phyloP scores from a whole-genome alignment of 164 flowering plant species.

The Tetracentron sinense region DNA sequence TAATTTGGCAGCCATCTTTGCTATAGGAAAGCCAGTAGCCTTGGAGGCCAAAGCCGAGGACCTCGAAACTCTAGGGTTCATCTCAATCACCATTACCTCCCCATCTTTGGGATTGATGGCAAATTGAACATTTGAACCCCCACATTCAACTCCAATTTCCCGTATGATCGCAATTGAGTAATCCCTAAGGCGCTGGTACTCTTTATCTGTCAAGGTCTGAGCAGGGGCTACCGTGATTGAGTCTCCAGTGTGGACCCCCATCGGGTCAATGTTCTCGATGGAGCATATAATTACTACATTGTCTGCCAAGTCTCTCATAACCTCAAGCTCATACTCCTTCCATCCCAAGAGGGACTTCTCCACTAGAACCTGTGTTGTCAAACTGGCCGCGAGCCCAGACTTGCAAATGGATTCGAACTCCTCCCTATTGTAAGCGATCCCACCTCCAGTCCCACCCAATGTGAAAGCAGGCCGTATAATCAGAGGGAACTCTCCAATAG shows the following conservation, averaged over 20 bases:
- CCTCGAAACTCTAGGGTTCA: slow-evolving; percentile 97
- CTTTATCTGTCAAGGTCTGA: slow-evolving; percentile 90
- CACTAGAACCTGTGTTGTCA: slow-evolving; percentile 84
- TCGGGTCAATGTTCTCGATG: slow-evolving; percentile 90
- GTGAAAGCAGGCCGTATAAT: slow-evolving; percentile 93
- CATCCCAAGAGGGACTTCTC: slow-evolving; percentile 97
- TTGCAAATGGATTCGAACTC: slow-evolving; percentile 91
- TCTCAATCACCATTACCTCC: slow-evolving; percentile 97
- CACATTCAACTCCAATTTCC: slow-evolving; percentile 98
- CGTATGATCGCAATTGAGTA: slow-evolving; percentile 84
- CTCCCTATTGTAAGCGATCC: slow-evolving; percentile 89
- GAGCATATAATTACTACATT: slow-evolving; percentile 96
- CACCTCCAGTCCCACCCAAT: slow-evolving; percentile 90
- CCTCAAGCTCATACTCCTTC: slow-evolving; percentile 98
- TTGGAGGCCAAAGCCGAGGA: slow-evolving; percentile 97
- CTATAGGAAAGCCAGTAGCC: slow-evolving; percentile 98
- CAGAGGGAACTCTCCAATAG: slow-evolving; percentile 83
- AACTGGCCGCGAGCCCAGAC: slow-evolving; percentile 87
- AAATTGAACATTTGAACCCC: slow-evolving; percentile 98
- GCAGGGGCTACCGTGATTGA: slow-evolving; percentile 98
- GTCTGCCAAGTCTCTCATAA: slow-evolving; percentile 95
- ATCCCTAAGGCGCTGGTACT: slow-evolving; percentile 91
- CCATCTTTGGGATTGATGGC: slow-evolving; percentile 90
- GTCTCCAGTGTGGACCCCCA: slow-evolving; percentile 97
- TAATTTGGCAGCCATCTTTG: slow-evolving; percentile 95